Evolutionary conservation across 768 basidiomycete species (phyloP).

Genomic region (Termitomyces heimii): DNA sequence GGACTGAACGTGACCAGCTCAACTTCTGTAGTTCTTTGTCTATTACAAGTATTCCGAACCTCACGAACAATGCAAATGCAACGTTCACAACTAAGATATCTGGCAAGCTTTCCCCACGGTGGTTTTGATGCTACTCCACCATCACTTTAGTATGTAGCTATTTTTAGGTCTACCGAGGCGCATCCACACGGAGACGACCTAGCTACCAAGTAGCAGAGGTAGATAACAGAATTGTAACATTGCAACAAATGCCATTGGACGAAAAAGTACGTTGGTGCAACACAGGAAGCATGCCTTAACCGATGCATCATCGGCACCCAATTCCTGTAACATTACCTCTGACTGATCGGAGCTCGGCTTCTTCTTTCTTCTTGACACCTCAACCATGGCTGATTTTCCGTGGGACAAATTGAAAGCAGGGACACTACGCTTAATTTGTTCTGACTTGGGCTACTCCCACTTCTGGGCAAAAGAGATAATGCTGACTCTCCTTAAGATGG

Average conservation of each 20-base stretch:
- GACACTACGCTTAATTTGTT: slow-evolving; percentile 15
- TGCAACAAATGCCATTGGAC: not conserved
- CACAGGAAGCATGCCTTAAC: not conserved
- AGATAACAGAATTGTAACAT: no score
- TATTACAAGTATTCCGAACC: not conserved
- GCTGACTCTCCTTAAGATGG: slow-evolving; percentile 7
- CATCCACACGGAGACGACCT: no score
- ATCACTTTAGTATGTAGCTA: no score
- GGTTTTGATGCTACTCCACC: no score
- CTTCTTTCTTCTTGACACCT: not conserved
- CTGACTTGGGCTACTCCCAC: slow-evolving; percentile 11
- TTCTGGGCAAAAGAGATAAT: slow-evolving; percentile 6
- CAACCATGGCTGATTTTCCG: slow-evolving; percentile 12
- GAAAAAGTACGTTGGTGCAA: not conserved
- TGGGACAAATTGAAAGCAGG: slow-evolving; percentile 17
- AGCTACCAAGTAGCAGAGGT: no score
- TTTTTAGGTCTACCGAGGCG: no score
- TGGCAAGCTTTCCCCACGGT: no score
- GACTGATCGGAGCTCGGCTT: slow-evolving; percentile 7
- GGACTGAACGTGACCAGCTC: not conserved
- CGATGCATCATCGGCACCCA: not conserved
- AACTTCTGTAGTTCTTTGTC: not conserved
- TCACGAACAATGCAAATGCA: not conserved
- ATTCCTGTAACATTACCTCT: not conserved
- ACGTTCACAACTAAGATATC: not conserved